These are phyloP conservation scores for Aspergillus hancockii DNA, from an alignment of 495 filamentous ascomycete species.

Conservation along the genomic window DNA sequence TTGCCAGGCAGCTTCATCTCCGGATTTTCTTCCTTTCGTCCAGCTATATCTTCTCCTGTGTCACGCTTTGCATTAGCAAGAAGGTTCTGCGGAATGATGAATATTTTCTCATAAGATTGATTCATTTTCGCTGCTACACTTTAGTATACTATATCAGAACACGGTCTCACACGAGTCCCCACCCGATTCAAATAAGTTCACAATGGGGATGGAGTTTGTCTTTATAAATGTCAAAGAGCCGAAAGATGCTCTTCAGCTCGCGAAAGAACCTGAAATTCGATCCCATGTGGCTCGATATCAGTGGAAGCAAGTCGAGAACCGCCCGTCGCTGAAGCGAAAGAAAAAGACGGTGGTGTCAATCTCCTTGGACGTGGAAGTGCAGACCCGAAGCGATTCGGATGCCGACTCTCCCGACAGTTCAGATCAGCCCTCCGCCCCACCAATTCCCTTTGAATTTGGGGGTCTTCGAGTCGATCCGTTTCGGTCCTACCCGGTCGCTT, in stretches of 20 bases:
- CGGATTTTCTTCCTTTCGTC: not conserved
- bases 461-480: slow-evolving; percentile 43
- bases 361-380: slow-evolving; percentile 1
- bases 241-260: slow-evolving; percentile 28
- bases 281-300: slow-evolving; percentile 36
- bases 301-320: slow-evolving; percentile 21
- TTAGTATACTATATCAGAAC: not conserved
- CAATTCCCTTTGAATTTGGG: slow-evolving; percentile 25
- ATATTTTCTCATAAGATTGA: not conserved
- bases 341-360: slow-evolving; percentile 5
- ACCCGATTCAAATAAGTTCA: not conserved
- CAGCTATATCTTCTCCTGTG: not conserved
- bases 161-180: not conserved
- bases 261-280: slow-evolving; percentile 29
- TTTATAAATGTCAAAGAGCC: slow-evolving; percentile 35
- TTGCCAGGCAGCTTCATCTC: no score
- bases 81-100: not conserved
- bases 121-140: not conserved
- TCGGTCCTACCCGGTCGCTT: slow-evolving; percentile 34
- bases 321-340: slow-evolving; percentile 12
- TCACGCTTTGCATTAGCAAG: not conserved
- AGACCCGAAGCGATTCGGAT: not conserved
- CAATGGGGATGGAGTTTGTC: slow-evolving; percentile 21
- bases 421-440: not conserved
- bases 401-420: not conserved